A percentile compares a stretch with the other conserved stretches of the same genome.
Evolutionary conservation across 371 early-diverging fungal genomes (phyloP).

Genomic region (Cokeromyces recurvatus): DNA sequence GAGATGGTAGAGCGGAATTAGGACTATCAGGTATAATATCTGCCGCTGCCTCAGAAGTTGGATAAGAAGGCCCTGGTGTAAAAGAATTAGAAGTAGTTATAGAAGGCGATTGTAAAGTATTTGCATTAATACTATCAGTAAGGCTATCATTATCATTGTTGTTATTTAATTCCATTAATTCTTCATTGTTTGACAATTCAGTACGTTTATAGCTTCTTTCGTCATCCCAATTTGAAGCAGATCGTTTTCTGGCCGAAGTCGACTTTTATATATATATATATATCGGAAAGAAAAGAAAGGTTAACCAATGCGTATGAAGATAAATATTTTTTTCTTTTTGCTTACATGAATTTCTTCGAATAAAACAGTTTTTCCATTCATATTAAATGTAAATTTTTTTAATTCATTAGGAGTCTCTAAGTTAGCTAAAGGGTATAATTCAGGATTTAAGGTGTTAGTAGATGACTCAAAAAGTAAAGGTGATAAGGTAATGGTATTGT

Average conservation of each 20-base stretch:
- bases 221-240: slow-evolving; percentile 21
- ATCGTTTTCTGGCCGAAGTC: slow-evolving; percentile 15
- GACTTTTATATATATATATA: neutral
- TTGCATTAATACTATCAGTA: no score
- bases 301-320: neutral
- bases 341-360: slow-evolving; percentile 21
- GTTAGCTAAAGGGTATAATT: slow-evolving; percentile 22
- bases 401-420: slow-evolving; percentile 9
- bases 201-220: slow-evolving; percentile 20
- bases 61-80: slow-evolving; percentile 7
- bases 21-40: slow-evolving; percentile 24
- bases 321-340: neutral
- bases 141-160: neutral
- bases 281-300: neutral
- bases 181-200: no score
- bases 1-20: slow-evolving; percentile 32
- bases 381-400: slow-evolving; percentile 11
- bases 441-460: slow-evolving; percentile 4
- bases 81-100: neutral
- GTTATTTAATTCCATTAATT: no score
- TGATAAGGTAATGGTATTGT: slow-evolving; percentile 6
- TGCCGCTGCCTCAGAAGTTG: slow-evolving; percentile 1
- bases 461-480: slow-evolving; percentile 12
- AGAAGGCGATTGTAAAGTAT: no score
- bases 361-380: slow-evolving; percentile 8